Conservation (phyloP, 2,329 filamentous ascomycete genomes). For the Microdochium bolleyi region DNA sequence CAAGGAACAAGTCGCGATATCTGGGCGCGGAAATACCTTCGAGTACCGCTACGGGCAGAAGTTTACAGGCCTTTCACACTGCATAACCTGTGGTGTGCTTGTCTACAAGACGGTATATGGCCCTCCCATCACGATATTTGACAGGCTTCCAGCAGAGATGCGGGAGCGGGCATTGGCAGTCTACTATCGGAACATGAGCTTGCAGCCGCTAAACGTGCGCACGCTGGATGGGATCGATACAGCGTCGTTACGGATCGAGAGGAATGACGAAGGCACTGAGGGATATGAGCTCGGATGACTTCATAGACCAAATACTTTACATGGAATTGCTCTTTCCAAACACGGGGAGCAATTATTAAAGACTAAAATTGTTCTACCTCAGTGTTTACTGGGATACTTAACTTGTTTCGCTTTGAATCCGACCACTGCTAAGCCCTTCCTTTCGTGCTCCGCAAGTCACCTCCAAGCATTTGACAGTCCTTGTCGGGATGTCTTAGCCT, state of each 20-base stretch:
- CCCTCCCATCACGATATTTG: conserved; percentile 17
- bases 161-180: conserved; percentile 9
- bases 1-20: conserved; percentile 15
- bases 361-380: no score
- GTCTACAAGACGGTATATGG: conserved; percentile 19
- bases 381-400: no score
- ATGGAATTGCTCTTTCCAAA: no score
- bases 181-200: conserved; percentile 13
- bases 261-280: conserved; percentile 13
- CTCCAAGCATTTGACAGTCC: no score
- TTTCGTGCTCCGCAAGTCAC: no score
- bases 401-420: no score
- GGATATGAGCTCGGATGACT: conserved; percentile 12
- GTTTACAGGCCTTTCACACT: conserved; percentile 11
- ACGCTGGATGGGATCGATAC: conserved; percentile 11
- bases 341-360: no score
- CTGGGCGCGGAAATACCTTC: conserved; percentile 13
- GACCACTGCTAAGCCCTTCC: no score
- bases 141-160: conserved; percentile 14
- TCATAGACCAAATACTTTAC: no score
- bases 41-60: conserved; percentile 14
- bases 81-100: conserved; percentile 19
- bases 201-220: conserved; percentile 16
- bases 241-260: conserved; percentile 4
- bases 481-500: no score